Percentiles rank a stretch among this genome's conserved stretches.
These are phyloP conservation scores for Sarocladiaceae sp. DNA, from an alignment of 2,329 filamentous ascomycete species.

Conservation along the genomic window DNA sequence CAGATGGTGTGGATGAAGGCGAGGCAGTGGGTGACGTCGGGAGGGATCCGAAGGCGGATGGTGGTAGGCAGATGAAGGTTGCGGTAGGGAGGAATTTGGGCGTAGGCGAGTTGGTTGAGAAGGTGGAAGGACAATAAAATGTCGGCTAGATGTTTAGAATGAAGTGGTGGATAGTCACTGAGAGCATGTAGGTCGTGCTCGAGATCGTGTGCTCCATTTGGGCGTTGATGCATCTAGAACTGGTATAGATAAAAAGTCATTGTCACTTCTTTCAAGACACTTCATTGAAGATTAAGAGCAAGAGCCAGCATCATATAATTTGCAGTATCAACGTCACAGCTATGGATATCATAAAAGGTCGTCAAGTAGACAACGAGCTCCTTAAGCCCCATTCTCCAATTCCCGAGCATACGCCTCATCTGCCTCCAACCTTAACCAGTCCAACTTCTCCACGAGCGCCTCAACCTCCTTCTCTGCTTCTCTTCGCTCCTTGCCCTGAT, in stretches of 20 bases:
- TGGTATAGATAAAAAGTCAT: slow-evolving; percentile 4
- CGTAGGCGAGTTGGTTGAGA: slow-evolving; percentile 73
- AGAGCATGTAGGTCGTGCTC: neutral
- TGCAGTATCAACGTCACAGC: too few relatives aligned
- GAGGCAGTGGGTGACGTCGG: slow-evolving; percentile 66
- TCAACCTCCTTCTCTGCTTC: slow-evolving; percentile 31
- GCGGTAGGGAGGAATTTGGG: slow-evolving; percentile 78
- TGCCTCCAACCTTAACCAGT: slow-evolving; percentile 36
- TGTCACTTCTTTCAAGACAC: neutral
- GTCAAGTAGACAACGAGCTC: too few relatives aligned
- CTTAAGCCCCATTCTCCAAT: slow-evolving; percentile 21
- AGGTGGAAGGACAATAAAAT: slow-evolving; percentile 48
- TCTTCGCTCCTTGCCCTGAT: slow-evolving; percentile 14
- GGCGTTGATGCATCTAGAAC: slow-evolving; percentile 4
- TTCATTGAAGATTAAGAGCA: too few relatives aligned
- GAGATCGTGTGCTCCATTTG: neutral
- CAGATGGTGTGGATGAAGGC: slow-evolving; percentile 57
- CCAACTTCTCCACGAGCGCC: slow-evolving; percentile 32
- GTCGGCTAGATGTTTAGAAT: slow-evolving; percentile 13
- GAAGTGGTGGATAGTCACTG: neutral
- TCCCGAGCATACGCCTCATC: slow-evolving; percentile 44
- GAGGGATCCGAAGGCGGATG: slow-evolving; percentile 37
- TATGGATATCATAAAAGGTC: too few relatives aligned
- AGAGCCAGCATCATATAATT: too few relatives aligned
- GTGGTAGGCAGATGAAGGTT: slow-evolving; percentile 75